These are phyloP conservation scores for Epichloe aotearoae DNA, from an alignment of 2,329 filamentous ascomycete genomes.

Conservation along the genomic window DNA sequence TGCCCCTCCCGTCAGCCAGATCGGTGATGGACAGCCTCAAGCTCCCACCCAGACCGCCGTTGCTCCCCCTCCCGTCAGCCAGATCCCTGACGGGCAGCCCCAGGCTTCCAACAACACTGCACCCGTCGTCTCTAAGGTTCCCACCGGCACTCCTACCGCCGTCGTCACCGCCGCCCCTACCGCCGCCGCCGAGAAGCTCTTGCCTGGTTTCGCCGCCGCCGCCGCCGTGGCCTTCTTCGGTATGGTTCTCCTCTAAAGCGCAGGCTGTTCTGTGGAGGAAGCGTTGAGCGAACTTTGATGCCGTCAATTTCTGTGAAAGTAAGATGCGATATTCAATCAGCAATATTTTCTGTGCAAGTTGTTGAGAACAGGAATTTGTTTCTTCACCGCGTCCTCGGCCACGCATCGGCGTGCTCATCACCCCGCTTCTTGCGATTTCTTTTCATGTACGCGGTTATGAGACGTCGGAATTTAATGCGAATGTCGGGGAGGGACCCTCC, in stretches of 20 bases:
- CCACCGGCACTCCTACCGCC: constrained; percentile 2
- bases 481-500: background rate
- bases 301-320: background rate
- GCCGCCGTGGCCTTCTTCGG: constrained; percentile 9
- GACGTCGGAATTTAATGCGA: background rate
- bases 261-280: background rate
- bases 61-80: constrained; percentile 13
- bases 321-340: background rate
- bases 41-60: constrained; percentile 26
- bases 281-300: background rate
- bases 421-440: background rate
- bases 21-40: constrained; percentile 35
- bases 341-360: background rate
- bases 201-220: constrained; percentile 5
- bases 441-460: background rate
- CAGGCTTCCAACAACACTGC: constrained; percentile 16
- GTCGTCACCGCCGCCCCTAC: background rate
- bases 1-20: constrained; percentile 29
- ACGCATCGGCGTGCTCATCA: background rate
- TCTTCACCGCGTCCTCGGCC: background rate
- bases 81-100: constrained; percentile 20
- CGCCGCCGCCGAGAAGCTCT: constrained; percentile 5
- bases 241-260: constrained; percentile 8
- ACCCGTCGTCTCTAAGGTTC: constrained; percentile 6
- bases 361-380: background rate